Base-by-base conservation (phyloP, 148 eudicot genomes). In the Rhododendron mucronatum region DNA sequence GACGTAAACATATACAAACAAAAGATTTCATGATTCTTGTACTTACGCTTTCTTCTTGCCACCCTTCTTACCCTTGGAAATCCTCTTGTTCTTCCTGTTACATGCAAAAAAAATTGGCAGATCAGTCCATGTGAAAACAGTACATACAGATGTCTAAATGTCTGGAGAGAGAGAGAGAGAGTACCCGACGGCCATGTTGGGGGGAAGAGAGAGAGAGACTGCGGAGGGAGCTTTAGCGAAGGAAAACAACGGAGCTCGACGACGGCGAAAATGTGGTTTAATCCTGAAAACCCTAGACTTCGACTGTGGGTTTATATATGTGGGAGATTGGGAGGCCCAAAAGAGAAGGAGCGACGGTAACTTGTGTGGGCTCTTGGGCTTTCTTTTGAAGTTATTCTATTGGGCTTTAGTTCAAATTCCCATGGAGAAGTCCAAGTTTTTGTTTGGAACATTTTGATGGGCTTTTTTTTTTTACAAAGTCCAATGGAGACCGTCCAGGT, bases 11-110 rank as follows among this genome's bases (percentile, higher is more conserved):
- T 0, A 5, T 5, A 14, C n/a, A 4, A 14, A 5, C 0, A 13
- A 30, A 71, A 2, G 16, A 33, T 21, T 82, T 59, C 23, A 59
- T 10, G 84, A 23, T 11, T 51, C 30, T 28, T 45, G 21, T 20
- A 87, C 94, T 91, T 48, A 92, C 93, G 90, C 85, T 83, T 83
- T 83, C 90, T 88, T 88, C 90, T 88, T 88, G 69, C 86, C 90
- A 78, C 90, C 90, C 88, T 88, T 88, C 88, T 88, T 88, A 1
- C 90, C 88, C 88, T 88, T 88, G 2, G 90, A 88, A 5, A 86
- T 88, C 84, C 90, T 82, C 90, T 88, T 88, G 93, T 92, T 92
- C 91, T 92, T 92, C 59, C 94, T 92, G 90, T 61, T 77, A 84
- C 5, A 20, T 9, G 77, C 0, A 13, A 75, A 78, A 21, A 78